Conservation (phyloP, 192 early-diverging fungal species). For the Coemansia sp. region DNA sequence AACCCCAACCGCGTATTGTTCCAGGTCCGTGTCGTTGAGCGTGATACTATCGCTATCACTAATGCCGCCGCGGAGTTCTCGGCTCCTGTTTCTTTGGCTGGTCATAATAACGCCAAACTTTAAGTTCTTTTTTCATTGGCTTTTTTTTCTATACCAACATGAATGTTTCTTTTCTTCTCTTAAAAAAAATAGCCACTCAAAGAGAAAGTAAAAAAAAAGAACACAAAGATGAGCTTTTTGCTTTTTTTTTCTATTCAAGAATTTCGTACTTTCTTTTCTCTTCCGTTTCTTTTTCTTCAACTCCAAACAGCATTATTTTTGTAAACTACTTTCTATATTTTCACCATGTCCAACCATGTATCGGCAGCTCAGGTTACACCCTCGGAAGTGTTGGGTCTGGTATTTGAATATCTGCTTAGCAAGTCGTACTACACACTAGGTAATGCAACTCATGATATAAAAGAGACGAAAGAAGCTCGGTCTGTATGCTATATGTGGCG, state of each 20-base stretch:
- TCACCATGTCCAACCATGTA: background rate
- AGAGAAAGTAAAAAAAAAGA: too few relatives aligned
- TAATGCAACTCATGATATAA: background rate
- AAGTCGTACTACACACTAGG: background rate
- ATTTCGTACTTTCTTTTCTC: background rate
- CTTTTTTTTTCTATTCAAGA: background rate
- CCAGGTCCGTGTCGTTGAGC: slow-evolving; percentile 92
- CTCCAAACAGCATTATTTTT: background rate
- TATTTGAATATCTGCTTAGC: background rate
- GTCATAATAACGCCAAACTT: slow-evolving; percentile 23
- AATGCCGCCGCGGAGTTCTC: slow-evolving; percentile 88
- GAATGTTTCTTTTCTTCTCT: background rate
- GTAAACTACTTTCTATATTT: background rate
- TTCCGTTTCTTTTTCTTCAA: background rate
- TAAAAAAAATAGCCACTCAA: too few relatives aligned
- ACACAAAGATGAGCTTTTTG: background rate
- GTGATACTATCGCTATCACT: slow-evolving; percentile 84
- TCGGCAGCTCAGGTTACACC: background rate
- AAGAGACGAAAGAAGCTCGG: background rate
- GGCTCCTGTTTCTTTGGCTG: slow-evolving; percentile 20
- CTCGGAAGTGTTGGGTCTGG: background rate
- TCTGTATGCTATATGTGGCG: background rate
- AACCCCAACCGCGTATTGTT: slow-evolving; percentile 89
- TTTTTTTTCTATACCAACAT: background rate
- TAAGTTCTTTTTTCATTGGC: slow-evolving; percentile 9